Percentiles rank a stretch among this genome's conserved stretches.
These are phyloP conservation scores for Osmanthus fragrans DNA, from an alignment of 257 asterid species.

Conservation along the genomic window DNA sequence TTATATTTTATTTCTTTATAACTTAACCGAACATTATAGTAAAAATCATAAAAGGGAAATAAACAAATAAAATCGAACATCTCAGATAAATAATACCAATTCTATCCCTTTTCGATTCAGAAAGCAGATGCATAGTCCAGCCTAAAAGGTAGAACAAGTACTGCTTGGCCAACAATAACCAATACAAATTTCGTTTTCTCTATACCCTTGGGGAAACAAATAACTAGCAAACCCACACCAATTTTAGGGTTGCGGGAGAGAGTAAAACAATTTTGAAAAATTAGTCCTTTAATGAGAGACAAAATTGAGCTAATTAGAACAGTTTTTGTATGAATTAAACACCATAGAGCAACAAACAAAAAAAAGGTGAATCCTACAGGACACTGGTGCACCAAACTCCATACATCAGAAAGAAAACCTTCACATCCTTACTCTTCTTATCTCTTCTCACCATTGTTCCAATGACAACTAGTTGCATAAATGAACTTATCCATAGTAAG, in stretches of 20 bases:
- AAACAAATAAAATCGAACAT: neutral
- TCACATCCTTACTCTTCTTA: neutral
- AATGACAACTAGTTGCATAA: neutral
- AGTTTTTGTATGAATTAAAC: neutral
- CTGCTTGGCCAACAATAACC: neutral
- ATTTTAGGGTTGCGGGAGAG: neutral
- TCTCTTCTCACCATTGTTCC: neutral
- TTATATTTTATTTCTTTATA: conserved; percentile 11
- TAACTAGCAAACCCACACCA: neutral
- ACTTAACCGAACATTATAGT: conserved; percentile 16
- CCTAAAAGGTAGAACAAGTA: neutral
- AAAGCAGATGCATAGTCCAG: neutral
- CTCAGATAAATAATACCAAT: neutral
- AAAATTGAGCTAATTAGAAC: neutral
- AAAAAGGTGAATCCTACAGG: neutral
- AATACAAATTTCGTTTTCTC: neutral
- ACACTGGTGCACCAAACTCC: neutral
- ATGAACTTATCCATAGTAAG: neutral
- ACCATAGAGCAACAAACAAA: neutral
- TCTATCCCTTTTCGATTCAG: neutral
- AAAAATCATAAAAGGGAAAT: conserved; percentile 15
- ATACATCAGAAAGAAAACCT: neutral
- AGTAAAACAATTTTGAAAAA: neutral
- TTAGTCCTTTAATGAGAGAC: neutral
- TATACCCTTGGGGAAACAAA: neutral